phyloP scores from a whole-genome alignment of 2,329 filamentous ascomycete species.

The Phialocephala subalpina region DNA sequence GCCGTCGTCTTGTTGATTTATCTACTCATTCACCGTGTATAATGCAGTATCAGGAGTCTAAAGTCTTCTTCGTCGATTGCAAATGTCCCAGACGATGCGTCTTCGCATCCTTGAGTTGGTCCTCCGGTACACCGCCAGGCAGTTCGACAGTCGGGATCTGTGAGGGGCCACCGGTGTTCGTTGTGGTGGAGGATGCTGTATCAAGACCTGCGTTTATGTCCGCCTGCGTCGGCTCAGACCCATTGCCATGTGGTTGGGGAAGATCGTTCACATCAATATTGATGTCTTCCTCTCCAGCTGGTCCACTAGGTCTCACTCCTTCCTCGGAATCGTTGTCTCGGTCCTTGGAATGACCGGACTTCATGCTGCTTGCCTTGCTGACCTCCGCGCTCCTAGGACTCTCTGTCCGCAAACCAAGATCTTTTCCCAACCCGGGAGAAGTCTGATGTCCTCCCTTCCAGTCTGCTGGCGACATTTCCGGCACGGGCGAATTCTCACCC shows the following conservation, averaged over 20 bases:
- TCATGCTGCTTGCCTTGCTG: conserved; percentile 77
- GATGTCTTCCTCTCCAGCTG: conserved; percentile 39
- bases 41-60: conserved; percentile 29
- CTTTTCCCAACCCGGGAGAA: conserved; percentile 61
- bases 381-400: conserved; percentile 71
- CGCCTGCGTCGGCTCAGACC: conserved; percentile 33
- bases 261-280: conserved; percentile 33
- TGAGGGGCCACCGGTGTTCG: conserved; percentile 24
- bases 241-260: conserved; percentile 33
- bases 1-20: background rate
- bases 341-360: conserved; percentile 44
- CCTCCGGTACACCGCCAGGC: conserved; percentile 50
- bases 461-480: conserved; percentile 71
- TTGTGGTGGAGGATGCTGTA: conserved; percentile 40
- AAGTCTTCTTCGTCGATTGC: conserved; percentile 32
- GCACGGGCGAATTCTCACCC: conserved; percentile 70
- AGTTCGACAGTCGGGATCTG: conserved; percentile 41
- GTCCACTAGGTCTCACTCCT: conserved; percentile 38
- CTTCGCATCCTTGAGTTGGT: conserved; percentile 40
- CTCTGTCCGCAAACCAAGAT: conserved; percentile 72
- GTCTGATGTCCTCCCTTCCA: conserved; percentile 71
- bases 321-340: conserved; percentile 34
- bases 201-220: conserved; percentile 37
- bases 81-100: conserved; percentile 37
- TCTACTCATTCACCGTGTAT: background rate